Evolutionary conservation across 2,329 filamentous ascomycete species (phyloP), one percentile per base, ranked within the genome.

Genomic region (Fusarium sp.): DNA sequence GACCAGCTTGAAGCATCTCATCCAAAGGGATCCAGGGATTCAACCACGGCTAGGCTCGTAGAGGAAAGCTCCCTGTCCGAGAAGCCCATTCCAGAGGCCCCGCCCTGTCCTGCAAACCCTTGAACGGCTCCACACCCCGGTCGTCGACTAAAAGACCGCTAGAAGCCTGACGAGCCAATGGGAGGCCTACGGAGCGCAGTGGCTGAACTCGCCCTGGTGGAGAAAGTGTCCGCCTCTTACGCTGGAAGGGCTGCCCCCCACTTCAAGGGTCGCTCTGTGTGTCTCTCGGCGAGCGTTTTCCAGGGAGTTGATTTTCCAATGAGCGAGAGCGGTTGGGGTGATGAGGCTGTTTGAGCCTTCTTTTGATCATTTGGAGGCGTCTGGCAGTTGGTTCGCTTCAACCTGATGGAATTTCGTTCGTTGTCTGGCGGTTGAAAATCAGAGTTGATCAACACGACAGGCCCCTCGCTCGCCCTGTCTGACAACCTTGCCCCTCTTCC

Each of bases 191-290:
- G 56, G 69, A 64, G 54, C 22, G 13, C 54, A 67, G 54, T 73
- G 65, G 50, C 72, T 73, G 69, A 68, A 75, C 61, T 67, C 65
- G 72, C 65, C 72, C 62, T 66, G 60, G 72, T 74, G 72, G 72
- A 57, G 72, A 64, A 75, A 31, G 69, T 70, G 72, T 67, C 72
- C 72, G 67, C 73, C 63, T 70, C 73, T 75, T 62, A 66, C 69
- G 67, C 73, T 68, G 69, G 64, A 33, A 73, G 52, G 73, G 73
- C 72, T 75, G 73, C 73, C 66, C 73, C 73, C 73, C 73, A 76
- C 73, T 71, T 68, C 37, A 22, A 43, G 73, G 72, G 72, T 65
- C 66, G 43, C 52, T 60, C 65, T 45, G 48, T 24, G 61, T 39
- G 18, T 54, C 48, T 54, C 48, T 67, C 57, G 56, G 37, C 64